These are phyloP conservation scores for Verticillium alfalfae DNA, from an alignment of 2,329 filamentous ascomycete species.

Conservation along the genomic window DNA sequence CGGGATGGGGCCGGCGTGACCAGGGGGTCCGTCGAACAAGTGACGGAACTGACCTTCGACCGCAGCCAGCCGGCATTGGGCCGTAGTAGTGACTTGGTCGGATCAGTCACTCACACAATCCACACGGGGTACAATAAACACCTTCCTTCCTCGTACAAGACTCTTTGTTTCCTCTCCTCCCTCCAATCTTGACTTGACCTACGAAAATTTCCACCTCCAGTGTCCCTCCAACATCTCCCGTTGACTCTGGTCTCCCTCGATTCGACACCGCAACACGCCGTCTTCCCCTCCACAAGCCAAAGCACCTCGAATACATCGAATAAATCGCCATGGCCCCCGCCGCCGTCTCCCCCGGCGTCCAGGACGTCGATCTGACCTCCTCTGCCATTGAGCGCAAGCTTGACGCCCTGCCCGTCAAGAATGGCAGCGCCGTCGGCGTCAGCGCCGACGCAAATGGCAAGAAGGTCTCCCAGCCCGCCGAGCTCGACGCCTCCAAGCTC, in stretches of 20 bases:
- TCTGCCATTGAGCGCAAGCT: conserved; percentile 47
- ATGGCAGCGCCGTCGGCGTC: conserved; percentile 25
- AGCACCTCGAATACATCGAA: not conserved
- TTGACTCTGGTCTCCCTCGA: not conserved
- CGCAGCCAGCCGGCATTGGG: conserved; percentile 1
- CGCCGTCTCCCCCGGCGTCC: conserved; percentile 18
- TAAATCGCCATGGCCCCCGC: conserved; percentile 18
- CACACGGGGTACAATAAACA: not conserved
- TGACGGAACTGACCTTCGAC: not conserved
- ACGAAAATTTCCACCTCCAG: too few species aligned
- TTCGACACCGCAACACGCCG: not conserved
- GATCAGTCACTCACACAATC: not conserved
- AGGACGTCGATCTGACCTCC: conserved; percentile 46
- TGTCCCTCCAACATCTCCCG: too few species aligned
- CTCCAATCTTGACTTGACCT: not conserved
- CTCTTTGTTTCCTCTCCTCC: not conserved
- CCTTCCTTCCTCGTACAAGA: not conserved
- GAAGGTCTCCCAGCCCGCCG: conserved; percentile 58
- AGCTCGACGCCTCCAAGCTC: conserved; percentile 57
- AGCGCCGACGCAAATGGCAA: conserved; percentile 51
- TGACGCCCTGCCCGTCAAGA: conserved; percentile 21
- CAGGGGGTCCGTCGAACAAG: too few species aligned
- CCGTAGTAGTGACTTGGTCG: not conserved
- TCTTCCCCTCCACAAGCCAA: not conserved
- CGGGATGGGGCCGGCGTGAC: too few species aligned